These are phyloP conservation scores for Jatropha curcas DNA, from an alignment of 345 rosid genomes.

Conservation along the genomic window DNA sequence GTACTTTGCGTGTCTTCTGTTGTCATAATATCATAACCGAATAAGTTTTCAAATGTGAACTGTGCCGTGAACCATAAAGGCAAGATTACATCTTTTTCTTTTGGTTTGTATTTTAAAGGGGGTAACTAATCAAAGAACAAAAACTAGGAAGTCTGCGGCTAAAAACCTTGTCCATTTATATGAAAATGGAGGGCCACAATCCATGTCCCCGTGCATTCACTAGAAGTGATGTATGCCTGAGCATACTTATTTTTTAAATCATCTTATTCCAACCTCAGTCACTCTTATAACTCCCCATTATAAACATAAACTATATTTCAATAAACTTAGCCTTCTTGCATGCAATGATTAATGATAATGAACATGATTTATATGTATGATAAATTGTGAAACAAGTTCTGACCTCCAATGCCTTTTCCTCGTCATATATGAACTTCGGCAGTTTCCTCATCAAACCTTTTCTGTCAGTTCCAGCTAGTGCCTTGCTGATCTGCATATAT, in stretches of 20 bases:
- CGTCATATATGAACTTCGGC: slow-evolving; percentile 53
- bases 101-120: neutral
- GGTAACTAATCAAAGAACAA: neutral
- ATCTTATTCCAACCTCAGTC: neutral
- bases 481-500: slow-evolving; percentile 40
- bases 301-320: neutral
- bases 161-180: neutral
- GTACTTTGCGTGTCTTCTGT: slow-evolving; percentile 46
- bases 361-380: neutral
- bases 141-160: neutral
- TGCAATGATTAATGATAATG: neutral
- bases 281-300: neutral
- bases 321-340: neutral
- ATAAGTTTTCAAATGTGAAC: neutral
- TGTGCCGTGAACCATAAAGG: neutral
- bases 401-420: slow-evolving; percentile 55
- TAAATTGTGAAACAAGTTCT: slow-evolving; percentile 9
- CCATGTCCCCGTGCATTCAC: too few relatives aligned
- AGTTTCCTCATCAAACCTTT: slow-evolving; percentile 50
- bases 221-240: neutral
- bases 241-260: neutral
- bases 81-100: too few relatives aligned
- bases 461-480: slow-evolving; percentile 40
- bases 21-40: slow-evolving; percentile 13
- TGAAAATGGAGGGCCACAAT: neutral